Conservation (phyloP, 1,284 basidiomycete genomes). For the Cerrena zonata region DNA sequence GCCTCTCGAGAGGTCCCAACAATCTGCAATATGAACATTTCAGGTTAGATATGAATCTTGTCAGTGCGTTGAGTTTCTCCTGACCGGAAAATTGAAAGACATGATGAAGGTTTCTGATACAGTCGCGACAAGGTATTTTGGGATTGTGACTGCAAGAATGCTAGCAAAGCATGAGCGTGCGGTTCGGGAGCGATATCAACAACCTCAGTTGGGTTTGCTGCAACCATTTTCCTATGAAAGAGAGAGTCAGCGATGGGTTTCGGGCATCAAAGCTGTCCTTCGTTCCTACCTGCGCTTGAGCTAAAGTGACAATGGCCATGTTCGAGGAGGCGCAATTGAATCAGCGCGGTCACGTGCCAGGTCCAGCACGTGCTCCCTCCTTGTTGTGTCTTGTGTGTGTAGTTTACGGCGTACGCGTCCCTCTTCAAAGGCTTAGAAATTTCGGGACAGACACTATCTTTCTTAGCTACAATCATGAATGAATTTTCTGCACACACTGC, state of each 20-base stretch:
- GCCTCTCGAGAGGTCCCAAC: slow-evolving; percentile 79
- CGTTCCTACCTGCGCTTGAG: slow-evolving; percentile 9
- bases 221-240: not conserved
- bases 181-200: slow-evolving; percentile 11
- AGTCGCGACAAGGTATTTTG: slow-evolving; percentile 79
- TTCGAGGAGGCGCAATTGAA: too few relatives aligned
- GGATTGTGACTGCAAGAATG: slow-evolving; percentile 83
- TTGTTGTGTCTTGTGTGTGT: too few relatives aligned
- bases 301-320: slow-evolving; percentile 13
- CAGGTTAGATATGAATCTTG: slow-evolving; percentile 13
- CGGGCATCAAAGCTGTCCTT: too few relatives aligned
- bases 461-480: too few relatives aligned
- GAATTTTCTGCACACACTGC: slow-evolving; percentile 41
- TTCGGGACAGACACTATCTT: too few relatives aligned
- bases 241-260: too few relatives aligned
- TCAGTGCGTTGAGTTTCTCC: slow-evolving; percentile 12
- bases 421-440: too few relatives aligned
- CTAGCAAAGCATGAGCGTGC: slow-evolving; percentile 57
- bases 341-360: too few relatives aligned
- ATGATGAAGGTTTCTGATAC: slow-evolving; percentile 86
- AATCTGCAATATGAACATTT: slow-evolving; percentile 47
- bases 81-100: slow-evolving; percentile 89
- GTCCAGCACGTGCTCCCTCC: too few relatives aligned
- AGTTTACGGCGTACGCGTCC: too few relatives aligned
- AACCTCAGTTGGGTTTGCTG: not conserved